phyloP scores from a whole-genome alignment of 1,139 yeast species.

The Yamadazyma sp. region DNA sequence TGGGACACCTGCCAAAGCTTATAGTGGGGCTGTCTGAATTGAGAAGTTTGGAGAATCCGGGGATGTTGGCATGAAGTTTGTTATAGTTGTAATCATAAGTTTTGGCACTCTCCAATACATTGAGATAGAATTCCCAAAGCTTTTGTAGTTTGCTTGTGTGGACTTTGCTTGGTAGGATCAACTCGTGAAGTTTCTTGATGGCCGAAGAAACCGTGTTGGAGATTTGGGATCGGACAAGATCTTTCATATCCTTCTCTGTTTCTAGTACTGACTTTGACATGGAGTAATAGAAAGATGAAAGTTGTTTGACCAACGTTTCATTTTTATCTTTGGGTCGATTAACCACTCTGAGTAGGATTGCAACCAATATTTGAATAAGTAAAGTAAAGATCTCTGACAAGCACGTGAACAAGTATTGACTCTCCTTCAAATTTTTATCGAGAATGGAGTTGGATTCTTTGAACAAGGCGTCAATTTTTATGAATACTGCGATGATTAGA shows the following conservation, averaged over 20 bases:
- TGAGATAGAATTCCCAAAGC: conserved; percentile 44
- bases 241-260: conserved; percentile 10
- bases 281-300: conserved; percentile 13
- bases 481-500: conserved; percentile 21
- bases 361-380: conserved; percentile 36
- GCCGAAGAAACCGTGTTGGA: conserved; percentile 17
- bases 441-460: conserved; percentile 13
- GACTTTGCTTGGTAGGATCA: conserved; percentile 21
- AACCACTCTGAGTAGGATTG: conserved; percentile 30
- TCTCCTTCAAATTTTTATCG: conserved; percentile 9
- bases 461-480: conserved; percentile 12
- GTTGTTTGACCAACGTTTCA: conserved; percentile 14
- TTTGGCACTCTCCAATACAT: conserved; percentile 32
- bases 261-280: conserved; percentile 10
- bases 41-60: conserved; percentile 23
- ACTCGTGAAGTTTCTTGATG: conserved; percentile 17
- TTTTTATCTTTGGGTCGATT: conserved; percentile 12
- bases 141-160: conserved; percentile 29
- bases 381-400: conserved; percentile 34
- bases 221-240: conserved; percentile 19
- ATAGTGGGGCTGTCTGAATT: conserved; percentile 1
- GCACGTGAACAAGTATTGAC: conserved; percentile 28
- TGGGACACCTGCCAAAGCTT: conserved; percentile 20
- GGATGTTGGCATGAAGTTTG: conserved; percentile 35
- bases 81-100: conserved; percentile 34